Conservation (phyloP, 23 red algal species). For the Chondrus crispus region DNA sequence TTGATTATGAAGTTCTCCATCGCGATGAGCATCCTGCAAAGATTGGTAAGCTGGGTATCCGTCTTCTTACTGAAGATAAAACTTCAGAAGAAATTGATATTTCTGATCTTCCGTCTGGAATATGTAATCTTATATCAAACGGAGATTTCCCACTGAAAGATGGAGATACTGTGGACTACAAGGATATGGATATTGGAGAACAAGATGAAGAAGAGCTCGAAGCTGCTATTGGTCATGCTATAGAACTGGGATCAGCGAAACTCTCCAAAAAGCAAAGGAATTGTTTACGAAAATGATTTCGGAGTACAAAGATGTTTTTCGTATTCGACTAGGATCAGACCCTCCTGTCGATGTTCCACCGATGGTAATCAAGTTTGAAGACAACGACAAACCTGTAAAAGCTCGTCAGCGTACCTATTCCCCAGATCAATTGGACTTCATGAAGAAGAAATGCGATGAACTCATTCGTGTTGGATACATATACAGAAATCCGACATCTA, state of each 20-base stretch:
- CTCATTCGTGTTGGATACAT: not conserved
- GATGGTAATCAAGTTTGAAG: conserved; percentile 2
- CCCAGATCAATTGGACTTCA: not conserved
- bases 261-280: not conserved
- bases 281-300: not conserved
- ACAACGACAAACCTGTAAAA: not conserved
- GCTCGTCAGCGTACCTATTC: conserved; percentile 10
- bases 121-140: not conserved
- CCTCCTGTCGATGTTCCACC: not conserved
- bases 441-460: not conserved
- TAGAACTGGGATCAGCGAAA: not conserved
- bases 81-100: not conserved
- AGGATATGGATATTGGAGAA: not conserved
- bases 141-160: not conserved
- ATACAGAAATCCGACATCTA: not conserved
- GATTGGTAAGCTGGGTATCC: not conserved
- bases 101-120: too few species aligned
- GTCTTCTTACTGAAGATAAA: not conserved
- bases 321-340: not conserved
- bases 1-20: not conserved
- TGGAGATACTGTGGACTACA: conserved; percentile 5
- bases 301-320: not conserved
- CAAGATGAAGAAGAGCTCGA: not conserved
- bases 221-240: not conserved
- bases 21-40: not conserved